Conservation (phyloP, 1,284 basidiomycete species). For the Trichosporon sp. region DNA sequence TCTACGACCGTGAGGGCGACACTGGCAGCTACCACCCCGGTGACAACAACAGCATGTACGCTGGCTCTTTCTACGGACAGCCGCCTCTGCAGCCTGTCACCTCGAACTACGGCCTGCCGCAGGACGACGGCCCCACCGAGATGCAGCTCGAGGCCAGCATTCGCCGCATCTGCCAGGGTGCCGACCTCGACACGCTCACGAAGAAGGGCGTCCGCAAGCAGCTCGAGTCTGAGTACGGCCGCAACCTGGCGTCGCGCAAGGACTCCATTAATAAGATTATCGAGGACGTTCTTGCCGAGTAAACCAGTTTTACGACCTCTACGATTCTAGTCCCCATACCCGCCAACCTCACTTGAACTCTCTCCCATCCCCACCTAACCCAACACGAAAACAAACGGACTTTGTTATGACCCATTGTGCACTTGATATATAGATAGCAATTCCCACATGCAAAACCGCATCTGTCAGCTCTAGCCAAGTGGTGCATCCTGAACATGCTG, state of each 20-base stretch:
- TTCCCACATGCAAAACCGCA: slow-evolving; percentile 1
- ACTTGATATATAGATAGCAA: slow-evolving; percentile 7
- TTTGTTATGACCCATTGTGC: slow-evolving; percentile 7
- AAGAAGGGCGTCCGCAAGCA: slow-evolving; percentile 80
- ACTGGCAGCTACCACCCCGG: slow-evolving; percentile 8
- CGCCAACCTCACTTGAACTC: neutral
- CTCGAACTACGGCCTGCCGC: slow-evolving; percentile 9
- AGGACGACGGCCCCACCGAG: slow-evolving; percentile 55
- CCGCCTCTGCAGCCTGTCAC: slow-evolving; percentile 23
- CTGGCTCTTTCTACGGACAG: slow-evolving; percentile 29
- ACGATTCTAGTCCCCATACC: neutral
- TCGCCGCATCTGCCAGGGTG: slow-evolving; percentile 63
- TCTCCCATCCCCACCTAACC: neutral
- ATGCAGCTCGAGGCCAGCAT: slow-evolving; percentile 68
- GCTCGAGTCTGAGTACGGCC: slow-evolving; percentile 71
- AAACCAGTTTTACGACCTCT: neutral
- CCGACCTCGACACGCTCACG: slow-evolving; percentile 81
- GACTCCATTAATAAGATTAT: slow-evolving; percentile 51
- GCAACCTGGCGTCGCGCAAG: slow-evolving; percentile 45
- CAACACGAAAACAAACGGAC: slow-evolving; percentile 4
- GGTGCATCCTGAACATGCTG: neutral
- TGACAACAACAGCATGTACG: slow-evolving; percentile 25
- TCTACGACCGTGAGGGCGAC: slow-evolving; percentile 24
- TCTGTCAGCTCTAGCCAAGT: neutral
- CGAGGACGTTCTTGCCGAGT: slow-evolving; percentile 42